These are phyloP conservation scores for Pyrus bretschneideri DNA, from an alignment of 306 rosid species.

Conservation along the genomic window DNA sequence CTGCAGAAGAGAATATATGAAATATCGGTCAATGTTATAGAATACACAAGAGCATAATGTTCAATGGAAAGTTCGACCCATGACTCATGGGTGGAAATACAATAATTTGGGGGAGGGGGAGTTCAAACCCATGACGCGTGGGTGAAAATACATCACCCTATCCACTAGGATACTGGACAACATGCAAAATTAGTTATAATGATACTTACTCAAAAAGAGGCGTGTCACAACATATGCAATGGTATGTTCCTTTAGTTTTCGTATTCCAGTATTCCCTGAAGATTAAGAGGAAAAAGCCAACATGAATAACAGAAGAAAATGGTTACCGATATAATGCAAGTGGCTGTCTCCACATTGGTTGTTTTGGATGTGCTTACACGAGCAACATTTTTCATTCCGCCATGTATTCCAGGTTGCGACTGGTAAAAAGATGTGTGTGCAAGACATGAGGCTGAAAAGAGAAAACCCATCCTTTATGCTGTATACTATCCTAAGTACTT, in stretches of 20 bases:
- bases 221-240: constrained; percentile 82
- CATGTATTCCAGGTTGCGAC: background rate
- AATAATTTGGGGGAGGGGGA: too few species aligned
- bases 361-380: background rate
- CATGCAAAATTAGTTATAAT: background rate
- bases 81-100: too few species aligned
- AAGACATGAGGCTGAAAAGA: background rate
- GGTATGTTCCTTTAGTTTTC: constrained; percentile 67
- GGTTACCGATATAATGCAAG: background rate
- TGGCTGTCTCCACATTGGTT: background rate
- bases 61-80: too few species aligned
- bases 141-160: too few species aligned
- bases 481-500: background rate
- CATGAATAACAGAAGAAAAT: background rate
- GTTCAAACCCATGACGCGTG: too few species aligned
- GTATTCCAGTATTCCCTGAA: constrained; percentile 86
- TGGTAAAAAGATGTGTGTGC: background rate
- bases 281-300: background rate
- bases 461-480: background rate
- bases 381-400: background rate
- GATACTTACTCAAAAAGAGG: constrained; percentile 77
- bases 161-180: too few species aligned
- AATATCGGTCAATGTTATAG: background rate
- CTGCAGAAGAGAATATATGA: constrained; percentile 29
- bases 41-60: background rate